Base-by-base conservation (phyloP, 1,139 yeast genomes). In the Pichia sp. region DNA sequence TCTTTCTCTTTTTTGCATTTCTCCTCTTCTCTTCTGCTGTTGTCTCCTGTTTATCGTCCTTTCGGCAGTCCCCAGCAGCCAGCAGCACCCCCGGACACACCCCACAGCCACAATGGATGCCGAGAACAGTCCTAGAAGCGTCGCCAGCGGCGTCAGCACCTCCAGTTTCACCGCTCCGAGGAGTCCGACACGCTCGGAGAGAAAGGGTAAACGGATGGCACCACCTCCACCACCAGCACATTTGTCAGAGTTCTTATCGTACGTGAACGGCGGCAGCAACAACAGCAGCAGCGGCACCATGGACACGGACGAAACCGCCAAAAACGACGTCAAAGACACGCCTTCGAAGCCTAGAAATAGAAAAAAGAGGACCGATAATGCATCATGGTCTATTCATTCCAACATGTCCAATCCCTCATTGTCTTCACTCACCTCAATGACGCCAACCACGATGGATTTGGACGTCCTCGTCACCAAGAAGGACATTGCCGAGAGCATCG, bases 391-490 rank as follows among this genome's bases (percentile, higher is more conserved):
- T 18, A 40, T 34, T 35, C 44, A 21, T 21, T 27, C 38, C 19
- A 34, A 40, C 31, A 19, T 38, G 28, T 38, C 42, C 7, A 38
- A 38, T 34, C 42, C 28, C 28, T 59, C 62, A 8, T 30, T 58
- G n/a, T 40, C 53, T 10, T 59, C 64, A 19, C 53, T 51, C 33
- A 47, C 57, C 17, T 69, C 75, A 1, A 43, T 60, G 33, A 52
- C 63, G 1, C 81, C 82, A 2, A 76, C 83, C 1, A 75, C 76
- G 5, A 58, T 77, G 44, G 88, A 83, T 55, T 67, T 83, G 48
- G 83, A 83, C 11, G 76, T 78, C 1, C 44, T 84, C 17, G 71
- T 84, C 12, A 80, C 88, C 0, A 71, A 78, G 33, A 71, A 72
- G 31, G 91, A 85, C 56, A 76, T 84, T 44, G 67, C 69, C 7